A percentile compares a stretch with the other conserved stretches of the same genome.
Conservation (phyloP, 139 green algal species). For the Coelastrella sp. region DNA sequence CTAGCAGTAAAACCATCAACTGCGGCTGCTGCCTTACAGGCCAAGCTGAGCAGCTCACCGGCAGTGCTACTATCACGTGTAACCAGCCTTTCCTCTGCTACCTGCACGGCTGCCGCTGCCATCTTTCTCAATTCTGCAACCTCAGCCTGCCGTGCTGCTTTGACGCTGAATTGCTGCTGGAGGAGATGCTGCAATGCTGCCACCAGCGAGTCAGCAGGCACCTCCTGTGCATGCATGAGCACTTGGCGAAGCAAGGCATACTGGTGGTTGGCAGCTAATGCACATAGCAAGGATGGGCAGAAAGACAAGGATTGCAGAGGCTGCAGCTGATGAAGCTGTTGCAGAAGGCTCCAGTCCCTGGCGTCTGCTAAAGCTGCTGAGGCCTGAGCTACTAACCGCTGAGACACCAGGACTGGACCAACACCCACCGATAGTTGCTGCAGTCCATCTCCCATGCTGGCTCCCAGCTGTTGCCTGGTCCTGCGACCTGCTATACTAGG, state of each 20-base stretch:
- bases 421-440: background rate
- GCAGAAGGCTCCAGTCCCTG: slow-evolving; percentile 15
- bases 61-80: background rate
- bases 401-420: slow-evolving; percentile 16
- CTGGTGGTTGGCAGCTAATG: slow-evolving; percentile 42
- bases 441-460: background rate
- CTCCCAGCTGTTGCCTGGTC: background rate
- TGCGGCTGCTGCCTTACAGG: slow-evolving; percentile 59
- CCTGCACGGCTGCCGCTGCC: slow-evolving; percentile 41
- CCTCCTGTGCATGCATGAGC: slow-evolving; percentile 51
- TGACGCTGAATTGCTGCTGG: slow-evolving; percentile 35
- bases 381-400: slow-evolving; percentile 26
- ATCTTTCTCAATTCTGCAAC: slow-evolving; percentile 1
- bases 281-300: slow-evolving; percentile 52
- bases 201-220: slow-evolving; percentile 52
- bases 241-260: slow-evolving; percentile 53
- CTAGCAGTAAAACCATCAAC: slow-evolving; percentile 60
- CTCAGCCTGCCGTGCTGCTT: slow-evolving; percentile 7
- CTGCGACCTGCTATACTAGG: background rate
- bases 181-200: slow-evolving; percentile 47
- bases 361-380: slow-evolving; percentile 44
- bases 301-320: slow-evolving; percentile 33
- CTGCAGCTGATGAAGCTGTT: slow-evolving; percentile 23
- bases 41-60: background rate
- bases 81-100: background rate